A percentile compares a stretch with the other conserved stretches of the same genome.
phyloP scores from a whole-genome alignment of 2,329 filamentous ascomycete species.

The Tolypocladium tundrense region DNA sequence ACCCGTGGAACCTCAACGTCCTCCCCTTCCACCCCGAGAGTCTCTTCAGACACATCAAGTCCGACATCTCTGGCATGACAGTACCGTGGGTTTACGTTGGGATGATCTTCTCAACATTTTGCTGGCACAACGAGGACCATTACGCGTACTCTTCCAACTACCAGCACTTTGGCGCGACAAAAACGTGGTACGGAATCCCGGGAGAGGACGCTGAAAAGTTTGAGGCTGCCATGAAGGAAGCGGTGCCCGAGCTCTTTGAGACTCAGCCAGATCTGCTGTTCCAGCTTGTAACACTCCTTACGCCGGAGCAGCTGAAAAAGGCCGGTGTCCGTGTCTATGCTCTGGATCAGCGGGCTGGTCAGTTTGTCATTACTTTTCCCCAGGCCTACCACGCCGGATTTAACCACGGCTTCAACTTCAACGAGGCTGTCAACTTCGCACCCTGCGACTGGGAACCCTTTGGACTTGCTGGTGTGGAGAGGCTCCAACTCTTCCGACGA shows the following conservation, averaged over 20 bases:
- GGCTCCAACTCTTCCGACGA: constrained; percentile 76
- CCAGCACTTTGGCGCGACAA: constrained; percentile 94
- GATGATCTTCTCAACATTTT: constrained; percentile 99
- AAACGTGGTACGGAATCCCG: constrained; percentile 98
- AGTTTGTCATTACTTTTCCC: constrained; percentile 94
- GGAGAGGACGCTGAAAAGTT: constrained; percentile 91
- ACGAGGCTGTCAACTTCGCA: constrained; percentile 97
- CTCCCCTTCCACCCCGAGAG: constrained; percentile 85
- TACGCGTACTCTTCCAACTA: constrained; percentile 98
- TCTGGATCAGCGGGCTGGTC: constrained; percentile 88
- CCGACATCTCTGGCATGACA: constrained; percentile 97
- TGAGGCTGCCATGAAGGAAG: constrained; percentile 87
- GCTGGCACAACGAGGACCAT: constrained; percentile 98
- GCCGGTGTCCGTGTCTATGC: constrained; percentile 90
- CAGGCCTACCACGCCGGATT: constrained; percentile 97
- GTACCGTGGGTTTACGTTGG: constrained; percentile 98
- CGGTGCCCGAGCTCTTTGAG: constrained; percentile 92
- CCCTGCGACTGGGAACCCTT: constrained; percentile 92
- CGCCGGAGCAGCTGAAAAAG: constrained; percentile 85
- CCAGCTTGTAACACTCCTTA: constrained; percentile 91
- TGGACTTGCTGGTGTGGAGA: constrained; percentile 75
- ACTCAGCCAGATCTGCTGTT: constrained; percentile 94
- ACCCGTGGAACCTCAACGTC: constrained; percentile 94
- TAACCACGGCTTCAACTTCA: constrained; percentile 98
- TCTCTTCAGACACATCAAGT: constrained; percentile 93